These are phyloP conservation scores for Aspergillus sp. DNA, from an alignment of 2,329 filamentous ascomycete species.

Conservation along the genomic window DNA sequence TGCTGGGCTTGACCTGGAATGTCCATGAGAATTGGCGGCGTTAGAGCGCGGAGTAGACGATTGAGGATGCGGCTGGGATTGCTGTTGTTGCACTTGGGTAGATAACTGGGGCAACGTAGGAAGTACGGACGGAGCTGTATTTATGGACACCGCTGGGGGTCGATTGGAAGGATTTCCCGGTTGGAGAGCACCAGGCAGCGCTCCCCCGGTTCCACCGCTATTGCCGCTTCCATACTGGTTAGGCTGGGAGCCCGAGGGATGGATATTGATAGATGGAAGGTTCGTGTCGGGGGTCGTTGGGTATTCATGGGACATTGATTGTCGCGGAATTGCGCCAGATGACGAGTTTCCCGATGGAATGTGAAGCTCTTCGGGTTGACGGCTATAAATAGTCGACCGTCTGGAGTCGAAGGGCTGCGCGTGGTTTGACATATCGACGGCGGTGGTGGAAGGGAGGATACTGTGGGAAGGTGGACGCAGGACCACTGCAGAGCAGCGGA, in stretches of 20 bases:
- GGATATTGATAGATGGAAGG: slow-evolving; percentile 59
- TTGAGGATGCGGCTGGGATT: slow-evolving; percentile 22
- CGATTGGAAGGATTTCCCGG: slow-evolving; percentile 51
- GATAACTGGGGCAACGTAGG: slow-evolving; percentile 56
- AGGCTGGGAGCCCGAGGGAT: slow-evolving; percentile 54
- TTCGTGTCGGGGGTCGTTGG: slow-evolving; percentile 50
- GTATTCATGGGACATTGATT: slow-evolving; percentile 49
- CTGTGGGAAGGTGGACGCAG: neutral
- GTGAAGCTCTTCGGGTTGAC: slow-evolving; percentile 58
- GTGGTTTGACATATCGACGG: slow-evolving; percentile 46
- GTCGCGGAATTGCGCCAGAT: slow-evolving; percentile 38
- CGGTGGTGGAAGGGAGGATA: slow-evolving; percentile 1
- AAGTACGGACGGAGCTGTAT: slow-evolving; percentile 58
- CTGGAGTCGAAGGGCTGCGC: slow-evolving; percentile 52
- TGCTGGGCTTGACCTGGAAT: slow-evolving; percentile 82
- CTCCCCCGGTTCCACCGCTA: slow-evolving; percentile 33
- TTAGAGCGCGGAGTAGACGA: slow-evolving; percentile 60
- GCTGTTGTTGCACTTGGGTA: slow-evolving; percentile 25
- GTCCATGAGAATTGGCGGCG: slow-evolving; percentile 67
- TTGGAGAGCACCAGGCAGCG: slow-evolving; percentile 62
- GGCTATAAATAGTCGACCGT: slow-evolving; percentile 47
- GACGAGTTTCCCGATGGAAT: slow-evolving; percentile 42
- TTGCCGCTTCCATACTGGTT: slow-evolving; percentile 47
- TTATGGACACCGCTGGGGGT: slow-evolving; percentile 53
- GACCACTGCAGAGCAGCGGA: slow-evolving; percentile 10